Evolutionary conservation across 805 yeast species (phyloP), one percentile per base, ranked within the genome.

Genomic region (Saturnispora gosingensis): DNA sequence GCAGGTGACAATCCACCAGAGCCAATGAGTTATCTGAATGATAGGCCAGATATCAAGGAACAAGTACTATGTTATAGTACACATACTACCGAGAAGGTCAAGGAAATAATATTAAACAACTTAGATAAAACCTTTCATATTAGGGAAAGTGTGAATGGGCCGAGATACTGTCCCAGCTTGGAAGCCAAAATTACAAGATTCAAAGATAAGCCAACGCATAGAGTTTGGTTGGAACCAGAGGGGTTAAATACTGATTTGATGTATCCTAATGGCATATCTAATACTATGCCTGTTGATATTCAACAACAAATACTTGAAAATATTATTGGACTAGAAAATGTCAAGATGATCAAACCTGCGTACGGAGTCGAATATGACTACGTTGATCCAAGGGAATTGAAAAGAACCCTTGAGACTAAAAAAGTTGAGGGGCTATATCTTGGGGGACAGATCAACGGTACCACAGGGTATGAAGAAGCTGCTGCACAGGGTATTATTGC

Each of bases 301-400:
- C 99, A 93, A 67, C 75, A 75, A 22, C 72, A 78, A 56, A 76
- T 90, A 75, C 76, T 93, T 50, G 72, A 75, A 53, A 70, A 88
- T 71, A 86, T 93, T 54, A 85, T 88, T 4, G 99, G 99, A 0
- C 76, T 95, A 47, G 96, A 88, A 59, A 81, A 86, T 57, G 97
- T 85, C 0, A 72, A 69, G n/a, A 88, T 93, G 86, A 64, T 84
- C 11, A 97, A 90, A 63, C 97, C 97, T 0, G 99, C 97, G 0
- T 93, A 93, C 64, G 99, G 99, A n/a, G 99, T 93, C 2, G 99
- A 93, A 67, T 93, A 93, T 64, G 99, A 93, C 62, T 93, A 88
- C 64, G 83, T 93, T 28, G 97, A 93, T 62, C 99, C 99, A 2
- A 75, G 96, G 56, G 96, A 90, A 61, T 72, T 93, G 51, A 74